Percentiles rank a stretch among this genome's conserved stretches.
These are phyloP conservation scores for Aspergillus alliaceus DNA, from an alignment of 2,329 filamentous ascomycete species.

Conservation along the genomic window DNA sequence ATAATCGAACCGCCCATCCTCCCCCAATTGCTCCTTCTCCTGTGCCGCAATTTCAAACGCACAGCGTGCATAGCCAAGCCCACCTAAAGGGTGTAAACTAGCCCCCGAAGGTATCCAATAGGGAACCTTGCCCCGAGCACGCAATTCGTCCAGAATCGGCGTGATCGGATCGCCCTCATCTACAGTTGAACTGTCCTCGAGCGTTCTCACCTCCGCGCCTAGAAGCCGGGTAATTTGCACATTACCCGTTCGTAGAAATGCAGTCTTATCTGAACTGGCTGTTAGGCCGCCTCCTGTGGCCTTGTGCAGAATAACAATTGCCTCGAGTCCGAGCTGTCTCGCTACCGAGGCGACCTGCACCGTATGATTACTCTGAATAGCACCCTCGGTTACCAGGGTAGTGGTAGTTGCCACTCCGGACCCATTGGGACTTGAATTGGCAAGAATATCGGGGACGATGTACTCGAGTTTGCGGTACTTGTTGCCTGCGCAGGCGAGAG, in stretches of 20 bases:
- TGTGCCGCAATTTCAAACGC: conserved; percentile 34
- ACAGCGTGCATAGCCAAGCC: conserved; percentile 34
- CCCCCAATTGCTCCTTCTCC: conserved; percentile 21
- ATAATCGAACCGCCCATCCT: conserved; percentile 30
- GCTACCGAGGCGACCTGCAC: conserved; percentile 35
- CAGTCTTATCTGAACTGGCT: conserved; percentile 13
- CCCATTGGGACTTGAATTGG: conserved; percentile 17
- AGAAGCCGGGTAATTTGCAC: conserved; percentile 30
- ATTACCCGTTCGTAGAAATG: conserved; percentile 27
- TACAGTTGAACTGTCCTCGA: conserved; percentile 56
- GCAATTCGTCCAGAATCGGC: conserved; percentile 24
- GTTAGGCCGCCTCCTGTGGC: conserved; percentile 28
- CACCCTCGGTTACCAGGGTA: conserved; percentile 37
- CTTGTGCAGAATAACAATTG: conserved; percentile 28
- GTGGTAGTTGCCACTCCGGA: conserved; percentile 18
- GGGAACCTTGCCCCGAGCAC: conserved; percentile 16
- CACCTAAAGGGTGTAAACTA: conserved; percentile 33
- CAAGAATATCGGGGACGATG: conserved; percentile 35
- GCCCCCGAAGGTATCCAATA: conserved; percentile 40
- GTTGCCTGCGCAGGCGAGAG: conserved; percentile 36
- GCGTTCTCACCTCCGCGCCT: conserved; percentile 48
- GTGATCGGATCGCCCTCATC: conserved; percentile 36
- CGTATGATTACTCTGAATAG: conserved; percentile 39
- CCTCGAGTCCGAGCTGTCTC: conserved; percentile 25
- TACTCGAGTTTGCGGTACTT: conserved; percentile 43